Percentiles rank a stretch among this genome's conserved stretches.
These are phyloP conservation scores for Allomyces javanicus DNA, from an alignment of 192 early-diverging fungal genomes.

Conservation along the genomic window DNA sequence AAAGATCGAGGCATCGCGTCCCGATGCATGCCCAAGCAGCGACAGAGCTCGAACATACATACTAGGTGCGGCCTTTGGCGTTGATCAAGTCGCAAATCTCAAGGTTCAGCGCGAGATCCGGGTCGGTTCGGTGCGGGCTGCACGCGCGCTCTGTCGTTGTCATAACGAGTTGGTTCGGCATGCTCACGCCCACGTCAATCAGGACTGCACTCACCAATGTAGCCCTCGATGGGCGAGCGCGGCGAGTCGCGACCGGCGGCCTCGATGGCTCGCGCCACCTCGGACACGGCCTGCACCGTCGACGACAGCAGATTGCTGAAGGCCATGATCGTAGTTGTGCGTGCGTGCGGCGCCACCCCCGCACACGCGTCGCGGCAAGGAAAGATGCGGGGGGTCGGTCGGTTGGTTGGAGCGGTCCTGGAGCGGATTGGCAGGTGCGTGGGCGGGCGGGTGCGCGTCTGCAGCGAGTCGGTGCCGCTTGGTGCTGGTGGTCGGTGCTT, in stretches of 20 bases:
- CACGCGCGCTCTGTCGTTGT: slow-evolving; percentile 48
- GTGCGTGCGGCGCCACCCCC: too few species aligned
- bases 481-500: too few species aligned
- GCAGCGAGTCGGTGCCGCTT: too few species aligned
- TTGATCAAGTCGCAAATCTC: slow-evolving; percentile 93
- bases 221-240: neutral
- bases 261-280: neutral
- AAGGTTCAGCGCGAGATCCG: slow-evolving; percentile 72
- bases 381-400: too few species aligned
- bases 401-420: too few species aligned
- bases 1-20: too few species aligned
- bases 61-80: slow-evolving; percentile 65
- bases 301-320: neutral
- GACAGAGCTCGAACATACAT: slow-evolving; percentile 11
- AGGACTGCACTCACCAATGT: neutral
- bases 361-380: too few species aligned
- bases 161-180: too few species aligned
- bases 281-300: neutral
- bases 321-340: neutral
- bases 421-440: too few species aligned
- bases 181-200: too few species aligned
- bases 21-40: too few species aligned
- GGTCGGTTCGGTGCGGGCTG: slow-evolving; percentile 38
- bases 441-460: too few species aligned
- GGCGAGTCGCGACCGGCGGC: neutral